Evolutionary conservation across 768 basidiomycete genomes (phyloP).

Genomic region (Tricholoma terreum): DNA sequence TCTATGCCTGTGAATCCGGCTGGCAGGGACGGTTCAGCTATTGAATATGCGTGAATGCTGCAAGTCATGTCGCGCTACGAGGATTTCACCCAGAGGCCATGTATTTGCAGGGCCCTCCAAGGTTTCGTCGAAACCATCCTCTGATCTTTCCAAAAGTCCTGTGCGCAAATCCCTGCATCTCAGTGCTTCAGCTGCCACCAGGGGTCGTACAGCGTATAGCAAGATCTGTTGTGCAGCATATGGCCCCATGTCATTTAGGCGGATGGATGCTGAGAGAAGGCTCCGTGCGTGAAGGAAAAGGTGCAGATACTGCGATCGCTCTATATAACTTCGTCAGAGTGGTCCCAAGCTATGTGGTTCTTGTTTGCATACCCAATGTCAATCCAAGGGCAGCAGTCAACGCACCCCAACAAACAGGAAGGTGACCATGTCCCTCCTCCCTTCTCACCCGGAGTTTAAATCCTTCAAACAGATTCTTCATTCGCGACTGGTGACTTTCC

Average conservation of each 20-base stretch:
- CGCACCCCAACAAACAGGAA: conserved; percentile 89
- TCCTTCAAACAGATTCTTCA: conserved; percentile 50
- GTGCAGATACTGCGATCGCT: conserved; percentile 80
- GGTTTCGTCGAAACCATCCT: conserved; percentile 35
- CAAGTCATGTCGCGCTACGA: conserved; percentile 86
- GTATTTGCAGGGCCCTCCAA: conserved; percentile 75
- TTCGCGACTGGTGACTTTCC: conserved; percentile 22
- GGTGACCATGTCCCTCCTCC: conserved; percentile 72
- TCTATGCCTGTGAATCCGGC: not conserved
- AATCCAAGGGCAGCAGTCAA: conserved; percentile 76
- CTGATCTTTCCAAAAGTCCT: conserved; percentile 31
- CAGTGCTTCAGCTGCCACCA: conserved; percentile 55
- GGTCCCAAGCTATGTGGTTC: not conserved
- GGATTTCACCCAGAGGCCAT: conserved; percentile 95
- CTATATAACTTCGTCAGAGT: conserved; percentile 36
- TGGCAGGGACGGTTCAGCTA: conserved; percentile 41
- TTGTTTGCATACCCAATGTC: conserved; percentile 51
- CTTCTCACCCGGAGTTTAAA: conserved; percentile 68
- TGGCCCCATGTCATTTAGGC: conserved; percentile 89
- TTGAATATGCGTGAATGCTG: conserved; percentile 98
- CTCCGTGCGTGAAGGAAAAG: conserved; percentile 92
- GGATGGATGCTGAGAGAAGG: conserved; percentile 86
- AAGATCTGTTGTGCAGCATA: conserved; percentile 90
- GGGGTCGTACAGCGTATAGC: conserved; percentile 62
- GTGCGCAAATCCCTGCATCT: conserved; percentile 50